Conservation (phyloP, 306 rosid species). For the Dryas alaskensis region DNA sequence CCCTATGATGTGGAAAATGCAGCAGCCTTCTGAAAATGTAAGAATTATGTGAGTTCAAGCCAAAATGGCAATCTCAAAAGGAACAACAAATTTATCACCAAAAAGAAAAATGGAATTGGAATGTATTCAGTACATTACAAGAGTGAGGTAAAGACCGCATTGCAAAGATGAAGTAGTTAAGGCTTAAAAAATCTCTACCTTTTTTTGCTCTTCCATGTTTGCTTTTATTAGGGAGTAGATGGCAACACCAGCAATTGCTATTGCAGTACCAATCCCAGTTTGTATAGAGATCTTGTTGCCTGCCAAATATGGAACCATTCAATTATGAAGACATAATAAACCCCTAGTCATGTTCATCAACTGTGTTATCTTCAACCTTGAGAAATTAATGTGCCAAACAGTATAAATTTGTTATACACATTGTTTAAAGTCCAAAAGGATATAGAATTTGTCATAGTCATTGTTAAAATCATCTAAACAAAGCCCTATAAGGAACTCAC, state of each 20-base stretch:
- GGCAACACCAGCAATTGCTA: slow-evolving; percentile 82
- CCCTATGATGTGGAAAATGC: slow-evolving; percentile 39
- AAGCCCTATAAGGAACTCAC: too few species aligned
- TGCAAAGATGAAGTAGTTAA: too few species aligned
- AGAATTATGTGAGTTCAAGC: slow-evolving; percentile 11
- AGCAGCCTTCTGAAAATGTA: slow-evolving; percentile 56
- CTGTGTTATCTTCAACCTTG: not conserved
- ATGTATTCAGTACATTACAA: too few species aligned
- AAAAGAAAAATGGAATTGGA: not conserved
- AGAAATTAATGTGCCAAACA: too few species aligned
- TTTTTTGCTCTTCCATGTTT: slow-evolving; percentile 61
- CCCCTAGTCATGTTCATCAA: not conserved
- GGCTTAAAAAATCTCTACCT: slow-evolving; percentile 30
- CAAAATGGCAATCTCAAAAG: not conserved
- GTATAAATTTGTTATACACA: too few species aligned
- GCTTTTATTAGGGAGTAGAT: slow-evolving; percentile 72
- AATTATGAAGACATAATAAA: not conserved
- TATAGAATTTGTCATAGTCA: too few species aligned
- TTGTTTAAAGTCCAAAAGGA: too few species aligned
- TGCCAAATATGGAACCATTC: slow-evolving; percentile 14
- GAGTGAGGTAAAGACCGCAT: not conserved
- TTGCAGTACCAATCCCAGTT: slow-evolving; percentile 66
- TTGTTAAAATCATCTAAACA: too few species aligned
- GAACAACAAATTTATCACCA: not conserved
- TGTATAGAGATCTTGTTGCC: slow-evolving; percentile 74